Evolutionary conservation across 2,329 filamentous ascomycete species (phyloP), one percentile per base, ranked within the genome.

Genomic region (Aureobasidium subglaciale): DNA sequence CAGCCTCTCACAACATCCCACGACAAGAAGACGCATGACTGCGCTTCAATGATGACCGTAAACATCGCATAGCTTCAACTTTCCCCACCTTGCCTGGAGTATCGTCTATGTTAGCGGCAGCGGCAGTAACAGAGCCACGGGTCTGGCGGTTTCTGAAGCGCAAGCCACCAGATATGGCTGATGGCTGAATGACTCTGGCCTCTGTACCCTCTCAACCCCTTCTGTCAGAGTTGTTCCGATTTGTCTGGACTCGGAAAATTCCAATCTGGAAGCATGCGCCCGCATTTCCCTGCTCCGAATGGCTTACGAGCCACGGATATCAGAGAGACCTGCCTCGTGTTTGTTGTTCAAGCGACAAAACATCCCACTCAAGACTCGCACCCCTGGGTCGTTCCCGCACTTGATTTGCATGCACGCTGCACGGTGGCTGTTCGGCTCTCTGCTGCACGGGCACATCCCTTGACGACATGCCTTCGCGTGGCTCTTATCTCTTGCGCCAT

Each of bases 141-240:
- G 34, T 50, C 46, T 38, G 18, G 22, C 37, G 46, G 32, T 29
- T 50, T 20, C 46, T 50, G 46, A 50, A 34, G 46, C 38, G n/a
- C 20, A 38, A 34, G 46, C 46, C 46, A 50, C 37, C 46, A 50
- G 34, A 49, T 37, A 49, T 37, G 45, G 45, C 45, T 32, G 24
- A 49, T 37, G 45, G 45, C 45, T 32, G 24, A 22, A 15, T 50
- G 46, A 38, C 34, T 37, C 30, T 50, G 32, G 32, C 25, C 20
- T 22, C 29, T 50, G 46, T 50, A 50, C 34, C 46, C 38, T 32
- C 34, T 38, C 24, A 50, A 29, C 30, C 15, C 43, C 43, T 24
- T 38, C 18, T 10, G 8, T 15, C 9, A 50, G 2, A 7, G 13
- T 7, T 50, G 10, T 7, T 15, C 10, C 10, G 10, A 50, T 38